Evolutionary conservation across 202 grass and related monocot genomes (phyloP).

Genomic region (Panicum virgatum): DNA sequence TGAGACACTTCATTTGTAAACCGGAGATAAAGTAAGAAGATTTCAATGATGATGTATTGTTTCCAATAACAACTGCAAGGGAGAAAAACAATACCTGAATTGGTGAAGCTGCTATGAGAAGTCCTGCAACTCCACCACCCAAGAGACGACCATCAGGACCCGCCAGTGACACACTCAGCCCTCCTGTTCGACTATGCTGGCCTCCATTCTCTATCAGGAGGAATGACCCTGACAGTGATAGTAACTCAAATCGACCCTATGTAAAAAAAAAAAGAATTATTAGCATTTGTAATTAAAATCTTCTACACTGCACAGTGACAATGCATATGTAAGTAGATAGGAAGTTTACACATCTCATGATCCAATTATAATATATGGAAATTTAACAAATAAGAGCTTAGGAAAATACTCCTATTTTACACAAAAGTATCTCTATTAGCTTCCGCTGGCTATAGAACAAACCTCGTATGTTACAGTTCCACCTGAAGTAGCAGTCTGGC

Average conservation of each 20-base stretch:
- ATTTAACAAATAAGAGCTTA: not conserved
- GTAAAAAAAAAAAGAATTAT: not conserved
- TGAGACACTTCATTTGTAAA: conserved; percentile 5
- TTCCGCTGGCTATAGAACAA: conserved; percentile 32
- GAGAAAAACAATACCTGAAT: conserved; percentile 62
- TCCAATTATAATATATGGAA: not conserved
- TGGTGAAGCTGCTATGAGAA: conserved; percentile 86
- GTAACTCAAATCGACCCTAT: conserved; percentile 90
- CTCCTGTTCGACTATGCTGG: conserved; percentile 83
- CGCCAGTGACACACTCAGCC: conserved; percentile 83
- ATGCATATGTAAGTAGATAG: not conserved
- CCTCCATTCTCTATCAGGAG: conserved; percentile 72
- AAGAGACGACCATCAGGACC: conserved; percentile 89
- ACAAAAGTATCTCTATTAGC: not conserved
- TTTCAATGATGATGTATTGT: not conserved
- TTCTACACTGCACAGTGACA: not conserved
- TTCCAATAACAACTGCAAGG: not conserved
- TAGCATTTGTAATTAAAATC: not conserved
- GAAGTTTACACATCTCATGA: conserved; percentile 1
- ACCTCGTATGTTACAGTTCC: conserved; percentile 99
- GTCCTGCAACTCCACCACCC: conserved; percentile 90
- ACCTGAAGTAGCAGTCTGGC: conserved; percentile 91
- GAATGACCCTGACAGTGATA: no score
- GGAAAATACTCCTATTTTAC: conserved; percentile 4
- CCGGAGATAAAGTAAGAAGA: not conserved